These are phyloP conservation scores for Elongisporangium prolatum DNA, from an alignment of 352 stramenopile species.

Conservation along the genomic window DNA sequence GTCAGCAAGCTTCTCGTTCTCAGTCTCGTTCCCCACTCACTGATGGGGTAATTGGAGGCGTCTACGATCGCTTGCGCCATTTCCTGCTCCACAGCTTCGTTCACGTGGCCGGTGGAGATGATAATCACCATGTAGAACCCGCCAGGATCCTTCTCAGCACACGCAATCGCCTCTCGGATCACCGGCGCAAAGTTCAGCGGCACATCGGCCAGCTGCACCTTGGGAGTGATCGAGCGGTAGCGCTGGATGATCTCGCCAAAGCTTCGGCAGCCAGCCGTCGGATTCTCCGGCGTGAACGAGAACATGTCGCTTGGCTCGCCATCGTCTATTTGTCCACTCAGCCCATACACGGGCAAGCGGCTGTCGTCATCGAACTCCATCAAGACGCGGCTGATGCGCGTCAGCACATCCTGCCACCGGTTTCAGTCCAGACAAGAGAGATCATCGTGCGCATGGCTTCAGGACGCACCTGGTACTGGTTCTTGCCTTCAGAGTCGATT, in stretches of 20 bases:
- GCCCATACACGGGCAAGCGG: slow-evolving; percentile 68
- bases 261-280: slow-evolving; percentile 23
- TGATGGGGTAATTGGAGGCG: slow-evolving; percentile 60
- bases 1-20: neutral
- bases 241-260: slow-evolving; percentile 52
- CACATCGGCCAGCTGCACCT: slow-evolving; percentile 43
- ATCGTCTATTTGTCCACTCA: slow-evolving; percentile 43
- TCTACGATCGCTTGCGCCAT: slow-evolving; percentile 62
- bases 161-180: slow-evolving; percentile 38
- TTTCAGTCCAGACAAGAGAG: neutral
- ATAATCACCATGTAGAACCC: slow-evolving; percentile 83
- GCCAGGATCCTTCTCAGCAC: slow-evolving; percentile 22
- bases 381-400: slow-evolving; percentile 65
- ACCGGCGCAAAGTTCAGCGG: slow-evolving; percentile 66
- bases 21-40: slow-evolving; percentile 18
- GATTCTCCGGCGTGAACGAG: slow-evolving; percentile 28
- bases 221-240: slow-evolving; percentile 63
- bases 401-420: slow-evolving; percentile 54
- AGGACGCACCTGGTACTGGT: slow-evolving; percentile 53
- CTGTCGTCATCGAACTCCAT: slow-evolving; percentile 76
- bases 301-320: slow-evolving; percentile 34
- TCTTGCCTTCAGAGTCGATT: slow-evolving; percentile 8
- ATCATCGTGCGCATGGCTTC: neutral
- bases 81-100: slow-evolving; percentile 30
- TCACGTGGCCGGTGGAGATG: slow-evolving; percentile 60